Conservation (phyloP, 2,329 filamentous ascomycete species). For the Penicillium aurantiogriseum region DNA sequence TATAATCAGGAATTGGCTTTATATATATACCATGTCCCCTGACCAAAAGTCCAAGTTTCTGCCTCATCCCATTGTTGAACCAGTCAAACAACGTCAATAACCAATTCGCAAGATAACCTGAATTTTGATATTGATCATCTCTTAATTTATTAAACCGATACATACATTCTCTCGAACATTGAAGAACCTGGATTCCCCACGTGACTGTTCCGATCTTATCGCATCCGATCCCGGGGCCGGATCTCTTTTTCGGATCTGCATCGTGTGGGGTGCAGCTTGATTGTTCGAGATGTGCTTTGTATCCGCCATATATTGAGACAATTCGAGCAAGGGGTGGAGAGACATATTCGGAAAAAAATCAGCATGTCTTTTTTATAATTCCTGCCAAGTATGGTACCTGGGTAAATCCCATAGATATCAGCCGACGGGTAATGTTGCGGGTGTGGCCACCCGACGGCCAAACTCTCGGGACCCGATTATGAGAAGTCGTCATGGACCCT, state of each 20-base stretch:
- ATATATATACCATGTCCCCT: neutral
- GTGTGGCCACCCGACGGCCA: slow-evolving; percentile 15
- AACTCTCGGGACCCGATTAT: slow-evolving; percentile 14
- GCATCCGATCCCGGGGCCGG: slow-evolving; percentile 4
- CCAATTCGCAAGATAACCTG: neutral
- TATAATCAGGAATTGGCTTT: neutral
- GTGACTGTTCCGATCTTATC: slow-evolving; percentile 6
- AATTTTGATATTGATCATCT: neutral
- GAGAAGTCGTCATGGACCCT: neutral
- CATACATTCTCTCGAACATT: neutral
- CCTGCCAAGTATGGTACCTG: neutral
- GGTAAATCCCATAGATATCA: neutral
- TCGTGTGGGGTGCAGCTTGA: neutral
- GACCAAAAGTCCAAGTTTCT: neutral
- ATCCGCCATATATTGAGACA: too few species aligned
- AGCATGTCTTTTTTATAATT: neutral
- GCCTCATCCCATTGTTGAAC: neutral
- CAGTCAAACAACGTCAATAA: too few species aligned
- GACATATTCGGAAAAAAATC: too few species aligned
- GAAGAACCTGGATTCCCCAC: neutral
- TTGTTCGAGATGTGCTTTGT: neutral
- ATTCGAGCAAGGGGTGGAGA: neutral
- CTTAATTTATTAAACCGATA: too few species aligned
- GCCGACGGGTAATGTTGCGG: neutral
- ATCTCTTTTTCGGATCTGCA: slow-evolving; percentile 6